Percentiles rank a stretch among this genome's conserved stretches.
phyloP scores from a whole-genome alignment of 2,329 filamentous ascomycete genomes.

The Beauveria varroae region DNA sequence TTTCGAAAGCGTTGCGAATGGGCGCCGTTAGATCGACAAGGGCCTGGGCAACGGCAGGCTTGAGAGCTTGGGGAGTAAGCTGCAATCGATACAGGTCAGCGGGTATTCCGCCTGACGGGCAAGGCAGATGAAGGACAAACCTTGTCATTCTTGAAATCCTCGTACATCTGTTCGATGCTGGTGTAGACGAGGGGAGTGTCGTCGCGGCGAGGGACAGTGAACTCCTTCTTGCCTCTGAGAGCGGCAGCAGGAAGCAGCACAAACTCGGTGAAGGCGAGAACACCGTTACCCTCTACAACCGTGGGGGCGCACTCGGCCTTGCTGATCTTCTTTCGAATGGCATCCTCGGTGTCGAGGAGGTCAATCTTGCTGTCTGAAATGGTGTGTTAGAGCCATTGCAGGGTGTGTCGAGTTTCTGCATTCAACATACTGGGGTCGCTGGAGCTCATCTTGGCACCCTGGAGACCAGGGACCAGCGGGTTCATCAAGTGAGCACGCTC shows the following conservation, averaged over 20 bases:
- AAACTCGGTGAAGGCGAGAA: slow-evolving; percentile 79
- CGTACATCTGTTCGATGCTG: slow-evolving; percentile 64
- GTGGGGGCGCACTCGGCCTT: slow-evolving; percentile 76
- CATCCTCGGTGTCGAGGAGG: slow-evolving; percentile 71
- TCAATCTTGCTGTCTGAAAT: slow-evolving; percentile 76
- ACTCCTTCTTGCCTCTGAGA: slow-evolving; percentile 54
- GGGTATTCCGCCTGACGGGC: fast-evolving
- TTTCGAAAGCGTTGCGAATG: slow-evolving; percentile 66
- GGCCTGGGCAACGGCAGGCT: slow-evolving; percentile 70
- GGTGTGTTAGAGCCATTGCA: background rate
- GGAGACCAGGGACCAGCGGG: slow-evolving; percentile 83
- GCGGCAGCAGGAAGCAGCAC: slow-evolving; percentile 72
- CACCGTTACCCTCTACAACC: slow-evolving; percentile 74
- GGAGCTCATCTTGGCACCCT: slow-evolving; percentile 80
- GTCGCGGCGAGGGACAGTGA: slow-evolving; percentile 62
- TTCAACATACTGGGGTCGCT: slow-evolving; percentile 51
- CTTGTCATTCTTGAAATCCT: slow-evolving; percentile 73
- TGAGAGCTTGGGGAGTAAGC: slow-evolving; percentile 79
- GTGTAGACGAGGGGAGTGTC: slow-evolving; percentile 72
- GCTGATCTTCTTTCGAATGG: slow-evolving; percentile 72
- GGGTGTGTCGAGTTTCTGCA: background rate
- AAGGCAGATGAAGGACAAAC: slow-evolving; percentile 36
- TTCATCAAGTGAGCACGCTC: slow-evolving; percentile 44
- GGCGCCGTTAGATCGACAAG: slow-evolving; percentile 69
- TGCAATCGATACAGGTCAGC: slow-evolving; percentile 11